Evolutionary conservation across 768 basidiomycete genomes (phyloP).

Genomic region (Rhodotorula kratochvilovae): DNA sequence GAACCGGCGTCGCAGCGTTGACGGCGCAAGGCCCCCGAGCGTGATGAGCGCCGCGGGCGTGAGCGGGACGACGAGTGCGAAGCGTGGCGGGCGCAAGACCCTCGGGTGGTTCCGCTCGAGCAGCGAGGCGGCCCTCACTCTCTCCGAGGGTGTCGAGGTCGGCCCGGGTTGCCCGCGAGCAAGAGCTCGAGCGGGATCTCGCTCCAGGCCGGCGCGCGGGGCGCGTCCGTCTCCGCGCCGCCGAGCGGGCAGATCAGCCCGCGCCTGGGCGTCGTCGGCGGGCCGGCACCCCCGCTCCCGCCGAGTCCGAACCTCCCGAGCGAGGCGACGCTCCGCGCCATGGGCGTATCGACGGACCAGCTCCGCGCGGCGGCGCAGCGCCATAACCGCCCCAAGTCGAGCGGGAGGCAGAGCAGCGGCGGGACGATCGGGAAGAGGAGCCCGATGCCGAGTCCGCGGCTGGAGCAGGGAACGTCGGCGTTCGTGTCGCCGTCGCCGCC

Average conservation of each 20-base stretch:
- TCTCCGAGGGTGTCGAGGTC: neutral
- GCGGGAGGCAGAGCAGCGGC: neutral
- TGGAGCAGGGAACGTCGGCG: neutral
- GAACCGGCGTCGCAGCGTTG: neutral
- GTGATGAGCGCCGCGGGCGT: constrained; percentile 24
- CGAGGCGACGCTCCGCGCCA: constrained; percentile 9
- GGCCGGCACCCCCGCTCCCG: neutral
- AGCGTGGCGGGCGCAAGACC: constrained; percentile 8
- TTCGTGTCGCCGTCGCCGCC: neutral
- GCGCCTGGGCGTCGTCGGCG: neutral
- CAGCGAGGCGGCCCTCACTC: constrained; percentile 20
- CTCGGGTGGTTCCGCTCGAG: constrained; percentile 37
- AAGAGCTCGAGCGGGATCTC: constrained; percentile 1
- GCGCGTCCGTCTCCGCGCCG: neutral
- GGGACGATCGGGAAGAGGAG: neutral
- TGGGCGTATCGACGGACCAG: constrained; percentile 15
- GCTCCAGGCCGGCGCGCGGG: neutral
- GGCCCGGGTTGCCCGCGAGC: neutral
- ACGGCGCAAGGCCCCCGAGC: neutral
- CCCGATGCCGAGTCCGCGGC: neutral
- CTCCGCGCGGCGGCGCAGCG: constrained; percentile 2
- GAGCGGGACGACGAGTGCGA: constrained; percentile 1
- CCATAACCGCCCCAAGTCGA: neutral
- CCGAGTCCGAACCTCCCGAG: constrained; percentile 14
- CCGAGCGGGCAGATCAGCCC: neutral